A percentile compares a stretch with the other conserved stretches of the same genome.
These are phyloP conservation scores for Lachnellula cervina DNA, from an alignment of 2,329 filamentous ascomycete species.

Conservation along the genomic window DNA sequence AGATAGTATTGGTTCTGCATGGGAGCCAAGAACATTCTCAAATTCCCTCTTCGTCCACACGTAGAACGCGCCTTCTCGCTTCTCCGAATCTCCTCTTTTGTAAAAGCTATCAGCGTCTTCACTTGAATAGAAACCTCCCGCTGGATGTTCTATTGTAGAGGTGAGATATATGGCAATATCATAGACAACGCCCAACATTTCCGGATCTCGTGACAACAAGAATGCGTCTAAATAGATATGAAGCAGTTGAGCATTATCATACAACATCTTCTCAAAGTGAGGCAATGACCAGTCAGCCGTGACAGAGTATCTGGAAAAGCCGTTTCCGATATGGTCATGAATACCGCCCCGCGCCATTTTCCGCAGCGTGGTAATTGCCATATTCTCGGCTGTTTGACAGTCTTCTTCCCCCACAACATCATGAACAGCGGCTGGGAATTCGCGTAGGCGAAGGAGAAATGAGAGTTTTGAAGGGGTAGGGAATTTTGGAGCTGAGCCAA, in stretches of 20 bases:
- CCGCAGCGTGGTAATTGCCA: conserved; percentile 76
- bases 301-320: conserved; percentile 81
- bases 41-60: conserved; percentile 90
- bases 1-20: conserved; percentile 69
- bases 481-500: conserved; percentile 79
- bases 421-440: conserved; percentile 66
- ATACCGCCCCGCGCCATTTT: conserved; percentile 71
- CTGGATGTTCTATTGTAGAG: conserved; percentile 59
- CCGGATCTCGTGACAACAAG: conserved; percentile 50
- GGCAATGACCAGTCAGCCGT: conserved; percentile 90
- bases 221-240: conserved; percentile 84
- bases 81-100: conserved; percentile 68
- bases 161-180: conserved; percentile 87
- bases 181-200: conserved; percentile 72
- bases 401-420: conserved; percentile 86
- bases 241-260: conserved; percentile 84
- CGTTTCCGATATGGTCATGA: conserved; percentile 71
- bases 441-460: conserved; percentile 71
- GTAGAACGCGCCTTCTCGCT: conserved; percentile 89
- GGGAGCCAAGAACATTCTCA: conserved; percentile 63
- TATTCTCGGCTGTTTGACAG: conserved; percentile 66
- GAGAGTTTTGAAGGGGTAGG: conserved; percentile 79
- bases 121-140: conserved; percentile 78
- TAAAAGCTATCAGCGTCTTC: conserved; percentile 86
- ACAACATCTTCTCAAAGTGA: conserved; percentile 96